Conservation (phyloP, 2,329 filamentous ascomycete genomes). For the Aspergillus ochraceoroseus region DNA sequence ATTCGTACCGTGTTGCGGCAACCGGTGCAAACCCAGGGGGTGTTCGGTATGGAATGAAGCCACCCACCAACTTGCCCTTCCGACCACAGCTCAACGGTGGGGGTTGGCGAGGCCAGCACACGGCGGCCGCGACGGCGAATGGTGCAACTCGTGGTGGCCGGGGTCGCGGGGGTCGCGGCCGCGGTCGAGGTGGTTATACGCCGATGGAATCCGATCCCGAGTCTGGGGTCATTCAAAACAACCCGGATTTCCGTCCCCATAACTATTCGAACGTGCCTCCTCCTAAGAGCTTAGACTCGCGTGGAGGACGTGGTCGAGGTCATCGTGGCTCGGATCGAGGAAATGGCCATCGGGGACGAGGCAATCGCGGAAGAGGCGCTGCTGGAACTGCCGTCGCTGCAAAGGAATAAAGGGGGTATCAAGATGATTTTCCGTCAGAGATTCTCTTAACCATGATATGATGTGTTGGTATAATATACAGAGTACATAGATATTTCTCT, state of each 20-base stretch:
- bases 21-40: conserved; percentile 41
- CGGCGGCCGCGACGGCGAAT: conserved; percentile 11
- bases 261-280: conserved; percentile 51
- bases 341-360: conserved; percentile 23
- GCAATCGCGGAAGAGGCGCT: conserved; percentile 28
- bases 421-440: not conserved
- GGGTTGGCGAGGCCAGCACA: conserved; percentile 14
- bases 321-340: conserved; percentile 19
- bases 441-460: not conserved
- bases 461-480: conserved; percentile 48
- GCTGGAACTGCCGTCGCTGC: conserved; percentile 10
- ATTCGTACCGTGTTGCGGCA: conserved; percentile 56
- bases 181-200: conserved; percentile 37
- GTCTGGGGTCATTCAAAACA: conserved; percentile 52
- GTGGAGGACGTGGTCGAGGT: conserved; percentile 33
- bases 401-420: not conserved
- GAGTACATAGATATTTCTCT: conserved; percentile 54
- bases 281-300: conserved; percentile 39
- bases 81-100: conserved; percentile 30
- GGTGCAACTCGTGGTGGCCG: conserved; percentile 32
- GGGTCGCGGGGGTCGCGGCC: conserved; percentile 31
- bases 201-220: conserved; percentile 49
- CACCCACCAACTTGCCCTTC: conserved; percentile 30
- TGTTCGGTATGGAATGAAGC: conserved; percentile 5
- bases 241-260: conserved; percentile 54